Evolutionary conservation across 768 basidiomycete species (phyloP).

Genomic region (Xerocomellus amylosporus): DNA sequence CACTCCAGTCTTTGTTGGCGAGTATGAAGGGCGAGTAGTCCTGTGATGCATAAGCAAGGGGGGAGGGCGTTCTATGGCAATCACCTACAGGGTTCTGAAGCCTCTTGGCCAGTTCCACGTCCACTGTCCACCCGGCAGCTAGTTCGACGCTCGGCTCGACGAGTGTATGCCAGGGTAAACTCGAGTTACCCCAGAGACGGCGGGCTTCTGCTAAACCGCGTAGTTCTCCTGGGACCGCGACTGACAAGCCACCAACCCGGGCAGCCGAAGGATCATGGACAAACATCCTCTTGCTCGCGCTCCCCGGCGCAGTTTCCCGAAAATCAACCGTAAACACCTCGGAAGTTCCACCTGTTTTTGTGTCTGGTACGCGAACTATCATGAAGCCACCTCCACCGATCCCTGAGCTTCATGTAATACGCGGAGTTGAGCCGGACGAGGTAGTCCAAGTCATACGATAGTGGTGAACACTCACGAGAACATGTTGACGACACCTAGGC

Average conservation of each 20-base stretch:
- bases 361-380: constrained; percentile 73
- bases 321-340: constrained; percentile 80
- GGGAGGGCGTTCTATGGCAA: not conserved
- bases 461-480: constrained; percentile 61
- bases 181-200: constrained; percentile 76
- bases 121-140: constrained; percentile 78
- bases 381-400: constrained; percentile 90
- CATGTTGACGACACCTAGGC: constrained; percentile 83
- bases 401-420: constrained; percentile 50
- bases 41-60: constrained; percentile 23
- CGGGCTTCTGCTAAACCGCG: constrained; percentile 85
- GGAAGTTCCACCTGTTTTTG: constrained; percentile 40
- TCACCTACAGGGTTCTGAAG: constrained; percentile 56
- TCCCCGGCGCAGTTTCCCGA: constrained; percentile 79
- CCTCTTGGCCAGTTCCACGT: constrained; percentile 64
- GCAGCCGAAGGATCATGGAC: constrained; percentile 49
- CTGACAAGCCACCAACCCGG: constrained; percentile 72
- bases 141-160: constrained; percentile 73
- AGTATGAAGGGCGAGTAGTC: constrained; percentile 57
- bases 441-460: not conserved
- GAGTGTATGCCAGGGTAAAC: constrained; percentile 73
- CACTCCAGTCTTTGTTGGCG: constrained; percentile 67
- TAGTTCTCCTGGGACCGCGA: constrained; percentile 92
- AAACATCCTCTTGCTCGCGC: constrained; percentile 79
- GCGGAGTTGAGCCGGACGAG: not conserved